Base-by-base conservation (phyloP, 1,284 basidiomycete genomes). In the Pseudozyma thailandica region DNA sequence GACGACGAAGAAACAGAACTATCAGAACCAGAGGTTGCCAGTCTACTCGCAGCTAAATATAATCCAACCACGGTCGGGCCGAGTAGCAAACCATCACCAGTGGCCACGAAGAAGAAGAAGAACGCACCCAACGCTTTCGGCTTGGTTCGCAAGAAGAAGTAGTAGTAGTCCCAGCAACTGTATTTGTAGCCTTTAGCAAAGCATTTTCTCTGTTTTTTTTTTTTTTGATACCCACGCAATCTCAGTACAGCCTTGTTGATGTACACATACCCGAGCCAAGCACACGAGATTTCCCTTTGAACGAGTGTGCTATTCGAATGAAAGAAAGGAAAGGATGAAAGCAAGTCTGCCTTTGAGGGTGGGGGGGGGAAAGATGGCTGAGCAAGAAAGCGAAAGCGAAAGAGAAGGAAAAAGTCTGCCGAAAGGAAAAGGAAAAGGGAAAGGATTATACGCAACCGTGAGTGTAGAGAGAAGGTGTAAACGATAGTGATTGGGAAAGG, bases 111-210 rank as follows among this genome's bases (percentile, higher is more conserved):
- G 37, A 65, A 77, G 55, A 79, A 75, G 50, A 80, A 80, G 45
- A 72, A 72, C 21, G 74, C 57, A 2, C 62, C 65, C 3, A 81
- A 77, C 46, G 74, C 79, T 3, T 62, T 82, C 45, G 80, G 80
- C n/a, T 59, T 82, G 28, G 80, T 82, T n/a, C 63, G 72, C 13
- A 79, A 80, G 59, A 77, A 80, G 52, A 57, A 55, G 46, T 66
- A 30, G 41, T 25, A 7, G 6, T 18, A 12, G 8, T 16, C 9
- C n/a, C 35, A 38, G 9, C n/a, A 15, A 10, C 35, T 12, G 10
- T 12, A 38, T 38, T 18, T 12, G 10, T 38, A 15, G 30, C 30
- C 30, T 31, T 15, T 7, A 31, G 15, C 30, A 31, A 15, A 15
- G 30, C 7, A 31, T n/a, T n/a, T n/a, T n/a, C n/a, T n/a, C n/a